A percentile compares a stretch with the other conserved stretches of the same genome.
Conservation (phyloP, 2,329 filamentous ascomycete species). For the Periglandula ipomoeae region DNA sequence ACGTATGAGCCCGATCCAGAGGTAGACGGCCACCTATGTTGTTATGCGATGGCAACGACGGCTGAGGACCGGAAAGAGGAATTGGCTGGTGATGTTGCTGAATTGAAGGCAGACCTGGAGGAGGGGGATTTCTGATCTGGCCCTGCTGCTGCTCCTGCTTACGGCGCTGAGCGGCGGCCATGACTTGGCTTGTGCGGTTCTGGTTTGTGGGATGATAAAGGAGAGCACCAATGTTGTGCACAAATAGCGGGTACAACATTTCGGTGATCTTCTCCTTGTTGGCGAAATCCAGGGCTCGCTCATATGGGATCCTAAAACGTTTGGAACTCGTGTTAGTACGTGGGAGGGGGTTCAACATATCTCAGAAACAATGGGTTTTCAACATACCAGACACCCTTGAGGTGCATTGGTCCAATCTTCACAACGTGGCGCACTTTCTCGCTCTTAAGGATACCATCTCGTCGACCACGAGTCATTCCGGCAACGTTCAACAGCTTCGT, state of each 20-base stretch:
- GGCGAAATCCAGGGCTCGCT: slow-evolving; percentile 93
- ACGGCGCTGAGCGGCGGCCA: slow-evolving; percentile 73
- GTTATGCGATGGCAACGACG: slow-evolving; percentile 55
- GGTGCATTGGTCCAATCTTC: slow-evolving; percentile 97
- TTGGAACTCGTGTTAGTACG: slow-evolving; percentile 16
- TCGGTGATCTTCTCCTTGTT: slow-evolving; percentile 99
- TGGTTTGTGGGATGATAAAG: slow-evolving; percentile 92
- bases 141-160: slow-evolving; percentile 63
- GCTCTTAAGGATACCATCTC: slow-evolving; percentile 95
- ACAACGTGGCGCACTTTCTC: slow-evolving; percentile 96
- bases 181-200: slow-evolving; percentile 71
- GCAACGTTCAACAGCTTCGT: slow-evolving; percentile 96
- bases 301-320: slow-evolving; percentile 81
- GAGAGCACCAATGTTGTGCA: slow-evolving; percentile 90
- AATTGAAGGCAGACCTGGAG: slow-evolving; percentile 55
- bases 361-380: slow-evolving; percentile 8
- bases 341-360: slow-evolving; percentile 8
- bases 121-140: slow-evolving; percentile 52
- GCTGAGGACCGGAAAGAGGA: slow-evolving; percentile 52
- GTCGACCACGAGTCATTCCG: slow-evolving; percentile 90
- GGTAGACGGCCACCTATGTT: slow-evolving; percentile 61
- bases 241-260: slow-evolving; percentile 87
- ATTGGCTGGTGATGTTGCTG: slow-evolving; percentile 54
- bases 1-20: slow-evolving; percentile 80
- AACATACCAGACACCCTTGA: slow-evolving; percentile 91